A percentile compares a stretch with the other conserved stretches of the same genome.
Conservation (phyloP, 2,329 filamentous ascomycete genomes). For the Sporothrix pseudoabietina region DNA sequence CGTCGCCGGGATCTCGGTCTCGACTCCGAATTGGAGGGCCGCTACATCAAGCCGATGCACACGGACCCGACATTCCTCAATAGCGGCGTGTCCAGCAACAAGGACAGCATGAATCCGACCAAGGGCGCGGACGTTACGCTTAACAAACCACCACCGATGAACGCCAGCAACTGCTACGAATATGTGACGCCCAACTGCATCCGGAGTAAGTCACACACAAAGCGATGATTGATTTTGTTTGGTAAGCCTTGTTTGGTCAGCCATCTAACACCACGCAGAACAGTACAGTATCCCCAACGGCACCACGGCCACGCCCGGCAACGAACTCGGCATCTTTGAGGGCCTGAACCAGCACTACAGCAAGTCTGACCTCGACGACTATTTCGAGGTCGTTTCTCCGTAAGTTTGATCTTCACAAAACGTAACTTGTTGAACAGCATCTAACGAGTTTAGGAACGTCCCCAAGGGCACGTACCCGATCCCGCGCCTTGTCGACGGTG, state of each 20-base stretch:
- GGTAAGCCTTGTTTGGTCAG: too few species aligned
- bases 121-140: neutral
- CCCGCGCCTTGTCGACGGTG: constrained; percentile 38
- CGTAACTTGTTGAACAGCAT: neutral
- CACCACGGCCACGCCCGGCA: constrained; percentile 33
- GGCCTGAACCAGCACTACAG: constrained; percentile 38
- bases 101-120: neutral
- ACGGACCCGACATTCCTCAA: constrained; percentile 22
- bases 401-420: constrained; percentile 13
- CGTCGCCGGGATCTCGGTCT: constrained; percentile 14
- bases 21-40: neutral
- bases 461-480: constrained; percentile 40
- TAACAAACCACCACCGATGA: constrained; percentile 28
- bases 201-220: constrained; percentile 26
- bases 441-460: constrained; percentile 28
- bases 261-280: constrained; percentile 19
- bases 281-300: constrained; percentile 37
- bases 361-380: constrained; percentile 38
- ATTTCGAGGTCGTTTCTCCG: constrained; percentile 33
- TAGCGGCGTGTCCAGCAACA: neutral
- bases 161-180: constrained; percentile 33
- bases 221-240: neutral
- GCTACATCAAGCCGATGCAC: constrained; percentile 22
- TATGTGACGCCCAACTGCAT: constrained; percentile 35
- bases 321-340: constrained; percentile 40